phyloP scores from a whole-genome alignment of 768 basidiomycete species.

The Fistulinella prunicolor region DNA sequence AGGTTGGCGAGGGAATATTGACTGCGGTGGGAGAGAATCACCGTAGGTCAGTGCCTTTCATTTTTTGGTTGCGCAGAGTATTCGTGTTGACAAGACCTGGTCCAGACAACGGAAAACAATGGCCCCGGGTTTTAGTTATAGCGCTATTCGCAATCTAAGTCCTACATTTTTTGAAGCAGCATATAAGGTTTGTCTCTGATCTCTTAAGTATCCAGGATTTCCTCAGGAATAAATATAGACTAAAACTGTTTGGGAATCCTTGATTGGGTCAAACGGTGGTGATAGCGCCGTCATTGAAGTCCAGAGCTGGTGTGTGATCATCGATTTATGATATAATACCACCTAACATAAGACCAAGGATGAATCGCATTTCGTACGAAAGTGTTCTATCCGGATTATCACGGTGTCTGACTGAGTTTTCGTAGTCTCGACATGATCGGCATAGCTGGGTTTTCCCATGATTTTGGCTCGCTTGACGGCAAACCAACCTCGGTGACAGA shows the following conservation, averaged over 20 bases:
- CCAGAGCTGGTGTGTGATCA: conserved; percentile 39
- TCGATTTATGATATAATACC: neutral
- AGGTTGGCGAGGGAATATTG: conserved; percentile 38
- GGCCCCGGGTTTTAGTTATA: conserved; percentile 41
- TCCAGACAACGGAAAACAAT: conserved; percentile 36
- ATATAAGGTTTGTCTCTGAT: conserved; percentile 33
- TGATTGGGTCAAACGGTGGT: conserved; percentile 20
- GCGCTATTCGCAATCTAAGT: conserved; percentile 37
- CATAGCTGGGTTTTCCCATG: conserved; percentile 44
- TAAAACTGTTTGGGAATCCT: conserved; percentile 32
- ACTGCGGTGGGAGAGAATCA: conserved; percentile 44
- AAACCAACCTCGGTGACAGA: conserved; percentile 25
- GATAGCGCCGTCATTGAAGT: conserved; percentile 42
- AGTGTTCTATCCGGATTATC: neutral
- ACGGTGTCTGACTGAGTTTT: neutral
- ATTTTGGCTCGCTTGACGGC: conserved; percentile 42
- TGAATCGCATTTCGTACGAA: conserved; percentile 45
- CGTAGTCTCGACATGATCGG: conserved; percentile 43
- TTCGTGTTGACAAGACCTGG: conserved; percentile 2
- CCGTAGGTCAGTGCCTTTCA: conserved; percentile 29
- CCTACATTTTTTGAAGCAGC: conserved; percentile 40
- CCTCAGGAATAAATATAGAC: conserved; percentile 12
- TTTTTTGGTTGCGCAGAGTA: conserved; percentile 11
- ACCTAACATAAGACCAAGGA: conserved; percentile 23
- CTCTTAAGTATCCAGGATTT: neutral